Conservation (phyloP, 352 stramenopile genomes). For the Phytophthora pistaciae region DNA sequence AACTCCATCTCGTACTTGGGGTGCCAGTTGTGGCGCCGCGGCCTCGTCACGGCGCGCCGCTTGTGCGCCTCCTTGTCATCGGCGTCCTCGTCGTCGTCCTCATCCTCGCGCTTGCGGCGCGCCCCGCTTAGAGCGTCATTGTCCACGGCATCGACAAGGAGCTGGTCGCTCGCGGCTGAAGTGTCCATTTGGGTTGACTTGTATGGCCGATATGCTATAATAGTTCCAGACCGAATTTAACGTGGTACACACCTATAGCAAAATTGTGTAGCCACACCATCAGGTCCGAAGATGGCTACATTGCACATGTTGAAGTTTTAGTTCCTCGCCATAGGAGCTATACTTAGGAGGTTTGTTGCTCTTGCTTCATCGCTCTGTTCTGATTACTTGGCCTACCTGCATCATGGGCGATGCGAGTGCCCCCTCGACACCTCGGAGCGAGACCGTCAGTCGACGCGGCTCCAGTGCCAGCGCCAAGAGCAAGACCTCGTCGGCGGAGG, state of each 20-base stretch:
- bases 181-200: conserved; percentile 10
- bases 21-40: conserved; percentile 82
- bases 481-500: conserved; percentile 19
- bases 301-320: conserved; percentile 9
- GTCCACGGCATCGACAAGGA: conserved; percentile 49
- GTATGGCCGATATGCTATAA: not conserved
- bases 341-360: conserved; percentile 4
- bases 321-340: conserved; percentile 8
- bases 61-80: conserved; percentile 62
- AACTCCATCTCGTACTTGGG: conserved; percentile 88
- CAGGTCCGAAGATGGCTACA: conserved; percentile 8
- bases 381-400: not conserved
- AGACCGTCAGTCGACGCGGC: conserved; percentile 18
- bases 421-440: conserved; percentile 3
- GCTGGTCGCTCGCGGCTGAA: conserved; percentile 27
- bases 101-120: conserved; percentile 53
- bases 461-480: conserved; percentile 19
- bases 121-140: conserved; percentile 37
- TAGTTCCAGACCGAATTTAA: conserved; percentile 28
- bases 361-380: not conserved
- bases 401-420: conserved; percentile 17
- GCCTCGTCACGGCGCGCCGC: conserved; percentile 39
- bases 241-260: not conserved
- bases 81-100: conserved; percentile 42
- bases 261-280: conserved; percentile 17